Conservation (phyloP, 345 rosid species). For the Garcia nutans region DNA sequence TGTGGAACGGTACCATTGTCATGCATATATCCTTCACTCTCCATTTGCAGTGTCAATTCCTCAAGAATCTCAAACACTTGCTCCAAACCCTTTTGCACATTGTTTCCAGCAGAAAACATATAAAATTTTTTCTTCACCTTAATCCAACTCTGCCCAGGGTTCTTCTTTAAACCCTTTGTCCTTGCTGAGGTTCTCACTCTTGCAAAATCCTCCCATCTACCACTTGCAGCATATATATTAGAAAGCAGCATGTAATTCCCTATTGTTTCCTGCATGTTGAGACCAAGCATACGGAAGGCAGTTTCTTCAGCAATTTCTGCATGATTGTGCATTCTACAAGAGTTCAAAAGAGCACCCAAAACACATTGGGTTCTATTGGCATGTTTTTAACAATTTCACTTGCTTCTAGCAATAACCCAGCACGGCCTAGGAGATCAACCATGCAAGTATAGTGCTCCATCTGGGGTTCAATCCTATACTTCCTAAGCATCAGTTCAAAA, state of each 20-base stretch:
- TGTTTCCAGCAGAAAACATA: slow-evolving; percentile 50
- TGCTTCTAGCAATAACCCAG: slow-evolving; percentile 62
- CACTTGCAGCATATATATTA: slow-evolving; percentile 62
- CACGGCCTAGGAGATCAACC: slow-evolving; percentile 74
- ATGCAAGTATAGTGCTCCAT: slow-evolving; percentile 72
- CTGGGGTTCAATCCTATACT: slow-evolving; percentile 46
- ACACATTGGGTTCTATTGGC: slow-evolving; percentile 64
- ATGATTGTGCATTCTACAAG: slow-evolving; percentile 64
- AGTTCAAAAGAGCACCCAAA: slow-evolving; percentile 70
- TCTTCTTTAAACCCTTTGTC: slow-evolving; percentile 68
- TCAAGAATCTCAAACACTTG: slow-evolving; percentile 26
- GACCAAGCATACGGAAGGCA: slow-evolving; percentile 40
- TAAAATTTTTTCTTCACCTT: slow-evolving; percentile 48
- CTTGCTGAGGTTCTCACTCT: slow-evolving; percentile 55
- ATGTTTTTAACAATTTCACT: slow-evolving; percentile 51
- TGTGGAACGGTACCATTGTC: neutral
- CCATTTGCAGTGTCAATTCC: slow-evolving; percentile 41
- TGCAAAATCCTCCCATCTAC: slow-evolving; percentile 72
- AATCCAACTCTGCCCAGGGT: slow-evolving; percentile 68
- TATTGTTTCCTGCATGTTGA: slow-evolving; percentile 30
- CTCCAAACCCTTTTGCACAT: slow-evolving; percentile 24
- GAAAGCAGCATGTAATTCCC: slow-evolving; percentile 65
- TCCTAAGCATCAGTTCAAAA: slow-evolving; percentile 42
- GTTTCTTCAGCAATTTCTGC: slow-evolving; percentile 43
- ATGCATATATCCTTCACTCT: slow-evolving; percentile 4